Base-by-base conservation (phyloP, 306 rosid genomes). In the Medicago arabica region DNA sequence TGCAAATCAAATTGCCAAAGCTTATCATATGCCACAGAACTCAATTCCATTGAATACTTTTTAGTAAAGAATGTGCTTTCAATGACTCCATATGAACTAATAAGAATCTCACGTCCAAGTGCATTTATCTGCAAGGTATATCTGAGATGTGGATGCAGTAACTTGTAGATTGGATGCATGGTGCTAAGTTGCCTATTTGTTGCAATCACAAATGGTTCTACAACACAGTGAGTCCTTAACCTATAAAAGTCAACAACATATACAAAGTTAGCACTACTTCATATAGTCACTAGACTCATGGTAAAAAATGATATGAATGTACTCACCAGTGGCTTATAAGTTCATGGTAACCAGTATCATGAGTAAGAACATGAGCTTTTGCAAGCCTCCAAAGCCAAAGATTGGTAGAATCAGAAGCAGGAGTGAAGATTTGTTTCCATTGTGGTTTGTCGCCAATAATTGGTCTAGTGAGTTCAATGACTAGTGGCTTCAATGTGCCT, bases 331-430 rank as follows among this genome's bases (percentile, higher is more conserved):
- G 88, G 68, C 63, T 85, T 23, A 82, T 7, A 54, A 85, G 86
- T 79, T 85, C 86, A 75, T 85, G 88, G 46, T 67, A 18, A 28
- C 84, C 88, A 11, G 84, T 55, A 76, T 85, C 88, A 19, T 85
- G 86, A 12, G 88, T 78, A 67, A 85, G 80, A 41, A 85, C 86
- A 83, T 86, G 84, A 70, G 72, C 59, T 78, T 86, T 83, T 17
- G 89, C 89, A 61, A 83, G 83, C 75, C 84, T 83, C 85, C 82
- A 86, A 71, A 83, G 87, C 89, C 89, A 83, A 12, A 77, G 71
- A 25, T 34, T 60, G 2, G 89, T 86, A 8, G 87, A 54, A 78
- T 62, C 49, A 66, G 69, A 71, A 74, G 74, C 38, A 43, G 87
- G 80, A 21, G 80, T 75, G 72, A 83, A 75, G 17, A 75, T 86